These are phyloP conservation scores for Arthromyces matolae DNA, from an alignment of 768 basidiomycete genomes.

Conservation along the genomic window DNA sequence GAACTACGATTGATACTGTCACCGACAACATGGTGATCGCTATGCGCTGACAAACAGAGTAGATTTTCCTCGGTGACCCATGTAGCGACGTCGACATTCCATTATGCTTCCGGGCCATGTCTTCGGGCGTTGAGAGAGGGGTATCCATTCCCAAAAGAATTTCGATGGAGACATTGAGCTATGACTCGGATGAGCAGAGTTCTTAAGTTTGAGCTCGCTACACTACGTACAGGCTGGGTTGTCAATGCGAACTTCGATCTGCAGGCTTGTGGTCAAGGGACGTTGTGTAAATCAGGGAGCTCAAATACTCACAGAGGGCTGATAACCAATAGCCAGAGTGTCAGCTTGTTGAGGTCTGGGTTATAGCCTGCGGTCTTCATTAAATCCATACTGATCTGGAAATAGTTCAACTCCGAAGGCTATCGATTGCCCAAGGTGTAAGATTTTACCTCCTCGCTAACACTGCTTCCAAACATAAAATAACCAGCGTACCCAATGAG, in stretches of 20 bases:
- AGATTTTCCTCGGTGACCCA: slow-evolving; percentile 32
- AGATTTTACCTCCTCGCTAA: slow-evolving; percentile 73
- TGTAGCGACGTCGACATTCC: slow-evolving; percentile 26
- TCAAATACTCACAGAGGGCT: slow-evolving; percentile 58
- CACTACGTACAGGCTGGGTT: slow-evolving; percentile 64
- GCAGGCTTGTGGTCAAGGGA: slow-evolving; percentile 15
- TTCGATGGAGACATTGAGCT: slow-evolving; percentile 84
- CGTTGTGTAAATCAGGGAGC: background rate
- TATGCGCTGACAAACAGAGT: slow-evolving; percentile 54
- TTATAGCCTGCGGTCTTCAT: slow-evolving; percentile 72
- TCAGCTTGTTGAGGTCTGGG: slow-evolving; percentile 61
- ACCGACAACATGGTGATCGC: slow-evolving; percentile 58
- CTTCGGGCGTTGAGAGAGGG: slow-evolving; percentile 34
- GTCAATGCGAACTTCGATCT: slow-evolving; percentile 88
- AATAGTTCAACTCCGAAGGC: no score
- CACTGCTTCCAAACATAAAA: slow-evolving; percentile 81
- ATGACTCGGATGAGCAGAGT: slow-evolving; percentile 1
- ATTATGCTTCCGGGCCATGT: slow-evolving; percentile 33
- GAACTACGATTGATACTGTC: slow-evolving; percentile 67
- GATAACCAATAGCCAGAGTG: slow-evolving; percentile 84
- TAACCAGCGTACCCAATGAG: slow-evolving; percentile 81
- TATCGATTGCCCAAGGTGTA: no score
- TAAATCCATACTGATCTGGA: slow-evolving; percentile 84
- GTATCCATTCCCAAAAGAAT: slow-evolving; percentile 66
- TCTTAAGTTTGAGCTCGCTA: background rate